Evolutionary conservation across 1,284 basidiomycete genomes (phyloP).

Genomic region (Apiotrichum montevideense): DNA sequence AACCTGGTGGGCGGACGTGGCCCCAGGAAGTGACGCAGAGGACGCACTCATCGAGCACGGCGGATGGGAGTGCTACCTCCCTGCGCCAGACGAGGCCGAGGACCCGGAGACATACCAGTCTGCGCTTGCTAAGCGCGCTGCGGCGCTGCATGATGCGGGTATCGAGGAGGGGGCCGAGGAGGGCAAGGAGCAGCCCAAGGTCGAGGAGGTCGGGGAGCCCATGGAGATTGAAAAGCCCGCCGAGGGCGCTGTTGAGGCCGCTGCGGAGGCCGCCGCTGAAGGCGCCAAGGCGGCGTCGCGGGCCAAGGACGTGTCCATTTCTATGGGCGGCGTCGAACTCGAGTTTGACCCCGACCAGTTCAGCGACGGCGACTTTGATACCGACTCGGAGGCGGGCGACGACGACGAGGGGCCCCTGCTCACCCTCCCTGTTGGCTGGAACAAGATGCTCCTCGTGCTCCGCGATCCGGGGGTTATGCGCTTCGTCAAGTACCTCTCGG

Average conservation of each 20-base stretch:
- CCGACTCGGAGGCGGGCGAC: constrained; percentile 52
- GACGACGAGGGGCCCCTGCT: constrained; percentile 76
- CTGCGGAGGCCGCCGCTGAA: constrained; percentile 11
- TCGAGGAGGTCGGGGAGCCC: neutral
- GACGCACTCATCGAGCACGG: constrained; percentile 60
- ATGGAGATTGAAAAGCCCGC: neutral
- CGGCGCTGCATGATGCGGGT: constrained; percentile 7
- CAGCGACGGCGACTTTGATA: constrained; percentile 46
- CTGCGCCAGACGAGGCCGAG: constrained; percentile 84
- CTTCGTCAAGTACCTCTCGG: constrained; percentile 90
- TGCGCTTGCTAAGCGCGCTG: constrained; percentile 44
- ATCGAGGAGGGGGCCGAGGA: neutral
- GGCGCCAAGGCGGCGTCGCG: constrained; percentile 3
- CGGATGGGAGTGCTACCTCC: constrained; percentile 97
- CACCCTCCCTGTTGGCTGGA: constrained; percentile 85
- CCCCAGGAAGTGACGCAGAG: constrained; percentile 46
- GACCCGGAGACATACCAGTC: constrained; percentile 90
- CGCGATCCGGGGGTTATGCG: constrained; percentile 89
- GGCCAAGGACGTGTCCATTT: constrained; percentile 38
- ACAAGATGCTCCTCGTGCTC: constrained; percentile 80
- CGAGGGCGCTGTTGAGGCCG: neutral
- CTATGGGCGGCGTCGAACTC: constrained; percentile 39
- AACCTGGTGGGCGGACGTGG: constrained; percentile 61
- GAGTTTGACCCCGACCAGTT: constrained; percentile 48
- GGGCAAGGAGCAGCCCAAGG: neutral